These are phyloP conservation scores for Asterophora parasitica DNA, from an alignment of 768 basidiomycete species.

Conservation along the genomic window DNA sequence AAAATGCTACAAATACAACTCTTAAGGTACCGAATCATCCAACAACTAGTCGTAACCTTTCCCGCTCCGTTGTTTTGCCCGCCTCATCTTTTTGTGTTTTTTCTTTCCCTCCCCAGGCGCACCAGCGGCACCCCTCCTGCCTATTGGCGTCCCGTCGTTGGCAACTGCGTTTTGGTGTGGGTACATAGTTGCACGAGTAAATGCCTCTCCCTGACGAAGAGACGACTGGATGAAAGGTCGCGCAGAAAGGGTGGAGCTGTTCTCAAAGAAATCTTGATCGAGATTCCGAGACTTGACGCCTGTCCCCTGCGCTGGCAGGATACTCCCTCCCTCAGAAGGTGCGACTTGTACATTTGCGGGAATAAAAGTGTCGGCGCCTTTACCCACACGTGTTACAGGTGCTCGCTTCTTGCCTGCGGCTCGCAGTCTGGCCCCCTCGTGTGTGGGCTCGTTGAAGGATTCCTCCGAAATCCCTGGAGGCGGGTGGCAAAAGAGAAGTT, in stretches of 20 bases:
- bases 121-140: constrained; percentile 36
- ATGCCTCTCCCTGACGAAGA: constrained; percentile 50
- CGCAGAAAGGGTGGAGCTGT: constrained; percentile 42
- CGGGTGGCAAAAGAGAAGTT: constrained; percentile 84
- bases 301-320: constrained; percentile 26
- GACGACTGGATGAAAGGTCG: constrained; percentile 63
- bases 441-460: constrained; percentile 71
- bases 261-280: constrained; percentile 81
- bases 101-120: constrained; percentile 63
- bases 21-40: background rate
- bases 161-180: constrained; percentile 83
- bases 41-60: constrained; percentile 69
- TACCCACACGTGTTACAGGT: constrained; percentile 79
- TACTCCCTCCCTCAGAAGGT: constrained; percentile 17
- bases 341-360: constrained; percentile 28
- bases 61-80: constrained; percentile 87
- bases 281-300: constrained; percentile 62
- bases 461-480: constrained; percentile 68
- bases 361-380: constrained; percentile 82
- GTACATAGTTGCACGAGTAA: constrained; percentile 61
- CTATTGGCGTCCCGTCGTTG: constrained; percentile 69
- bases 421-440: constrained; percentile 53
- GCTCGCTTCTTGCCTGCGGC: constrained; percentile 82
- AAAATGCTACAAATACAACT: background rate
- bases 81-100: constrained; percentile 77